Conservation (phyloP, 2,329 filamentous ascomycete species). For the Thielaviopsis ethacetica region DNA sequence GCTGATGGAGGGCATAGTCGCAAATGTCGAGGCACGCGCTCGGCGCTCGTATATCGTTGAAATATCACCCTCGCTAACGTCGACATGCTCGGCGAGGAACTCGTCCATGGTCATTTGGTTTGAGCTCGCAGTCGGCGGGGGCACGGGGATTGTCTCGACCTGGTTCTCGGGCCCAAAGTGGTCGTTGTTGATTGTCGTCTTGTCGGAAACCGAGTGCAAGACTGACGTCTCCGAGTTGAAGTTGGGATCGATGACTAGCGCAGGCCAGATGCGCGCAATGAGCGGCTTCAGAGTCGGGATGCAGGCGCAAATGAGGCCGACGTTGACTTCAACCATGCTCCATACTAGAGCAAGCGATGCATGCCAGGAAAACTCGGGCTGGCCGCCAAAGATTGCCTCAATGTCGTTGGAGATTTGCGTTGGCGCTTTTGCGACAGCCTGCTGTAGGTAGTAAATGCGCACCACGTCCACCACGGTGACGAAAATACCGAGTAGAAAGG, state of each 20-base stretch:
- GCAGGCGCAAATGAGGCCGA: slow-evolving; percentile 79
- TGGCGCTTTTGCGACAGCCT: slow-evolving; percentile 37
- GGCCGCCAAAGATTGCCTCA: slow-evolving; percentile 32
- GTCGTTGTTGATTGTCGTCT: neutral
- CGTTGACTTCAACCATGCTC: slow-evolving; percentile 81
- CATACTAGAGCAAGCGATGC: slow-evolving; percentile 81
- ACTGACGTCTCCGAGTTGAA: slow-evolving; percentile 6
- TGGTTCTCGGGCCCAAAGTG: neutral
- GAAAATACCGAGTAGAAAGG: slow-evolving; percentile 76
- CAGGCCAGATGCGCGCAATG: slow-evolving; percentile 46
- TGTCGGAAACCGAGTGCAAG: slow-evolving; percentile 7
- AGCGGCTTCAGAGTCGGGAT: slow-evolving; percentile 86
- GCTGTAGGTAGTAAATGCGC: slow-evolving; percentile 76
- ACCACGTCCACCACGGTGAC: slow-evolving; percentile 79
- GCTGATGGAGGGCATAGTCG: slow-evolving; percentile 13
- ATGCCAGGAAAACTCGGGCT: slow-evolving; percentile 48
- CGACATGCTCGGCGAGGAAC: slow-evolving; percentile 6
- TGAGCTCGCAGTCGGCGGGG: neutral
- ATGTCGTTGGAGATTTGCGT: slow-evolving; percentile 22
- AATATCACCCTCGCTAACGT: slow-evolving; percentile 3
- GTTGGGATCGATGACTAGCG: slow-evolving; percentile 34
- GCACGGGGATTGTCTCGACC: neutral
- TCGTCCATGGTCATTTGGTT: slow-evolving; percentile 3
- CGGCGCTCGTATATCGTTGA: slow-evolving; percentile 4
- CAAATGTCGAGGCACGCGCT: slow-evolving; percentile 7